A percentile compares a stretch with the other conserved stretches of the same genome.
Evolutionary conservation across 305 asterid genomes (phyloP).

Genomic region (Solanum chacoense): DNA sequence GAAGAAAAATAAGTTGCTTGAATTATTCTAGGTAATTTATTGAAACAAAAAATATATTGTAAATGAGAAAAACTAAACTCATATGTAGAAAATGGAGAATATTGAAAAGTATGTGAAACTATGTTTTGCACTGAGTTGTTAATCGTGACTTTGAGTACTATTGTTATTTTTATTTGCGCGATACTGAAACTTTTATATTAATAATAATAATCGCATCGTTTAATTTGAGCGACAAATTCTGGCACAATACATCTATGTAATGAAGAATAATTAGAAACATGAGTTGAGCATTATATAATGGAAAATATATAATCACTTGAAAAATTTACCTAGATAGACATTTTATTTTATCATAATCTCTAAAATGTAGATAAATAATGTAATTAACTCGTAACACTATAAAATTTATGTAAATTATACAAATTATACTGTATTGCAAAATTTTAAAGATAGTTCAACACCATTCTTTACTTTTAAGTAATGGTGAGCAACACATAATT

Average conservation of each 20-base stretch:
- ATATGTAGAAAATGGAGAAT: not conserved
- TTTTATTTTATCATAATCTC: no score
- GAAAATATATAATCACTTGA: no score
- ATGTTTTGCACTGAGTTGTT: no score
- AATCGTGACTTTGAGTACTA: no score
- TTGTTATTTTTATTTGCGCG: not conserved
- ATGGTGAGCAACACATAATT: not conserved
- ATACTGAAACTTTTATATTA: not conserved
- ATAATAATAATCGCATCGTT: not conserved
- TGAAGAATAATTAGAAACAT: not conserved
- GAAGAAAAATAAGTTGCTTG: not conserved
- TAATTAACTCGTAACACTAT: no score
- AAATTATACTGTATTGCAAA: not conserved
- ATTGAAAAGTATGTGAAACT: not conserved
- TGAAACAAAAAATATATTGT: not conserved
- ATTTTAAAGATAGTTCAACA: not conserved
- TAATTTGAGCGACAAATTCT: not conserved
- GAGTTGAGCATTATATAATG: not conserved
- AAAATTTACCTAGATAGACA: no score
- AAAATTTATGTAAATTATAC: no score
- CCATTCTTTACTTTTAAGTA: no score
- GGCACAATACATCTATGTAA: not conserved
- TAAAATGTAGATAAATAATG: no score
- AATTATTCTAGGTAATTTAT: not conserved
- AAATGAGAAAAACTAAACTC: not conserved